A percentile compares a stretch with the other conserved stretches of the same genome.
Conservation (phyloP, 495 filamentous ascomycete genomes). For the Penicillium tannophilum region DNA sequence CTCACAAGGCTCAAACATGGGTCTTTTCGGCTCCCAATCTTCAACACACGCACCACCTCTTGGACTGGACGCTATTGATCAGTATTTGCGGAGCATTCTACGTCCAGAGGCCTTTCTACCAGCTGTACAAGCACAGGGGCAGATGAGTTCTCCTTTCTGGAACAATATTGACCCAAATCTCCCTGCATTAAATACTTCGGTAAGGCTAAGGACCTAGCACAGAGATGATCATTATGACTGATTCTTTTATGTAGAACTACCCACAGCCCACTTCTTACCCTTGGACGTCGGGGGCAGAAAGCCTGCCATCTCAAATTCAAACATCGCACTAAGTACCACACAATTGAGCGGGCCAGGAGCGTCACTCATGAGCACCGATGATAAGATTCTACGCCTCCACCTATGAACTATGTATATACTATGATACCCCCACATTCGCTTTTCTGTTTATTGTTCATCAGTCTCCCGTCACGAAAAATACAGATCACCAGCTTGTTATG, state of each 20-base stretch:
- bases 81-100: slow-evolving; percentile 15
- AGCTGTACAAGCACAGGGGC: background rate
- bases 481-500: too few relatives aligned
- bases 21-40: slow-evolving; percentile 5
- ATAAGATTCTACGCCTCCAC: background rate
- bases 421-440: slow-evolving; percentile 2
- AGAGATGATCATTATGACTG: background rate
- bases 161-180: slow-evolving; percentile 16
- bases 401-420: background rate
- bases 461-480: background rate
- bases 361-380: background rate
- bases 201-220: background rate
- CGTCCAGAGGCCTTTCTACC: slow-evolving; percentile 16
- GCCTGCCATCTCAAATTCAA: slow-evolving; percentile 4
- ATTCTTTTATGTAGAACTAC: background rate
- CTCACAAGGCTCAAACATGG: background rate
- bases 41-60: background rate
- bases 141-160: slow-evolving; percentile 11
- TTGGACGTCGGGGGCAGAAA: slow-evolving; percentile 8
- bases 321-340: background rate
- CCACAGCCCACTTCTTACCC: slow-evolving; percentile 3
- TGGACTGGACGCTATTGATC: slow-evolving; percentile 10
- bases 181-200: slow-evolving; percentile 5
- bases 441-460: background rate
- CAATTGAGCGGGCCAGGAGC: background rate